Conservation (phyloP, 2,329 filamentous ascomycete species). For the Phialocephala subalpina region DNA sequence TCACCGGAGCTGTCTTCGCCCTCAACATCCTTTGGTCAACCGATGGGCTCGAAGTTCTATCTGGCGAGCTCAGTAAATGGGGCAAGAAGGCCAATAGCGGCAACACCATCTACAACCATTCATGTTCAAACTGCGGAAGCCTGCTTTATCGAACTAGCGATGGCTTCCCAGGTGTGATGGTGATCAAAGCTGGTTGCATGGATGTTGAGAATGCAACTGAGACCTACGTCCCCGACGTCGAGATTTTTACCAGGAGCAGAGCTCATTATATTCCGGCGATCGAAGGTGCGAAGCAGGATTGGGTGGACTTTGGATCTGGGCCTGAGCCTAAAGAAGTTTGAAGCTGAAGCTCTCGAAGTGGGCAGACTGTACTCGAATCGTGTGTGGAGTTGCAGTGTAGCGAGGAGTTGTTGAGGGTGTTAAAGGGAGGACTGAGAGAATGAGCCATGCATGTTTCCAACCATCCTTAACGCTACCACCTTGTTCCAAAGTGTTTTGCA, state of each 20-base stretch:
- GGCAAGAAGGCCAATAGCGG: constrained; percentile 30
- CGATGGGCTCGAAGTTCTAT: constrained; percentile 23
- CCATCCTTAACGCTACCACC: constrained; percentile 5
- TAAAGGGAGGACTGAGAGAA: not conserved
- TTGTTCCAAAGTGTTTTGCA: constrained; percentile 23
- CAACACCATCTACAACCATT: constrained; percentile 26
- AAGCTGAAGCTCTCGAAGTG: not conserved
- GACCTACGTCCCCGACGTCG: constrained; percentile 33
- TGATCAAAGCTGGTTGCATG: constrained; percentile 36
- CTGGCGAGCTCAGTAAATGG: constrained; percentile 29
- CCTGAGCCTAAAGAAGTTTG: not conserved
- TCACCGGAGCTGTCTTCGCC: constrained; percentile 36
- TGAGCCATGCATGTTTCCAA: not conserved
- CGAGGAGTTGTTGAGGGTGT: not conserved
- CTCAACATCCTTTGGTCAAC: constrained; percentile 31
- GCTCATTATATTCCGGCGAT: constrained; percentile 31
- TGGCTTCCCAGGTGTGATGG: constrained; percentile 30
- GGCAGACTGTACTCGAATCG: not conserved
- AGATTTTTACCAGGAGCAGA: constrained; percentile 36
- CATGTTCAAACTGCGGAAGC: constrained; percentile 24
- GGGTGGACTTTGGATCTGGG: constrained; percentile 24
- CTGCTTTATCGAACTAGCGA: constrained; percentile 26
- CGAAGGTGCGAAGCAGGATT: constrained; percentile 34
- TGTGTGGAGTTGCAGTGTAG: not conserved
- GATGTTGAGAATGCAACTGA: constrained; percentile 29